Evolutionary conservation across 1,284 basidiomycete genomes (phyloP).

Genomic region (Porodaedalea pini): DNA sequence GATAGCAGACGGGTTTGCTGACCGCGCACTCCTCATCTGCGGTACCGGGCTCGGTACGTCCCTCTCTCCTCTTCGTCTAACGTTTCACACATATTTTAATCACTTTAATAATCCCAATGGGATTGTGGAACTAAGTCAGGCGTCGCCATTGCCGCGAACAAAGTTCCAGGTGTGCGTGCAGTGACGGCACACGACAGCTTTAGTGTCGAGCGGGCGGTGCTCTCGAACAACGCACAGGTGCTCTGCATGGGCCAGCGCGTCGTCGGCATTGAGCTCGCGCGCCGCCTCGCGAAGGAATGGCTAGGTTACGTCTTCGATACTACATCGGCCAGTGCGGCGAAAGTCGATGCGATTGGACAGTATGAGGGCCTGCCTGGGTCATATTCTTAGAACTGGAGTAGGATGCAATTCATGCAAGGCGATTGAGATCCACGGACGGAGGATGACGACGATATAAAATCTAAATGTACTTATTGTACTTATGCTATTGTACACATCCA

Average conservation of each 20-base stretch:
- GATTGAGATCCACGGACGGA: too few species aligned
- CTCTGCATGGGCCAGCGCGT: conserved; percentile 26
- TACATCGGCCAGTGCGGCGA: conserved; percentile 20
- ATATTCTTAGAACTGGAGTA: neutral
- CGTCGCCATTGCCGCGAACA: conserved; percentile 25
- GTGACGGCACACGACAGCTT: conserved; percentile 25
- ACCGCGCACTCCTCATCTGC: conserved; percentile 23
- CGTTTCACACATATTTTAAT: neutral
- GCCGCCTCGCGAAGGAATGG: conserved; percentile 22
- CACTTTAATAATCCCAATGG: too few species aligned
- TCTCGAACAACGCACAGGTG: conserved; percentile 24
- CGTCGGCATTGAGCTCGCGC: conserved; percentile 25
- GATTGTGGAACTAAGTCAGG: too few species aligned
- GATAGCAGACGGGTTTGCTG: conserved; percentile 21
- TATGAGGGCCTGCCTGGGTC: conserved; percentile 24
- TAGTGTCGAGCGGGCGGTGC: conserved; percentile 23
- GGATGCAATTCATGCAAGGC: too few species aligned
- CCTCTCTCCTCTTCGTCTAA: neutral
- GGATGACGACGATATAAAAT: too few species aligned
- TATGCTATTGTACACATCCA: too few species aligned
- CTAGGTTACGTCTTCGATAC: conserved; percentile 23
- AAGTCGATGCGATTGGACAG: conserved; percentile 23
- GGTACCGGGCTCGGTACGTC: conserved; percentile 23
- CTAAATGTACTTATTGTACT: too few species aligned
- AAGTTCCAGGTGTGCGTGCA: conserved; percentile 24